Evolutionary conservation across 2,329 filamentous ascomycete species (phyloP).

Genomic region (Dothistroma pini): DNA sequence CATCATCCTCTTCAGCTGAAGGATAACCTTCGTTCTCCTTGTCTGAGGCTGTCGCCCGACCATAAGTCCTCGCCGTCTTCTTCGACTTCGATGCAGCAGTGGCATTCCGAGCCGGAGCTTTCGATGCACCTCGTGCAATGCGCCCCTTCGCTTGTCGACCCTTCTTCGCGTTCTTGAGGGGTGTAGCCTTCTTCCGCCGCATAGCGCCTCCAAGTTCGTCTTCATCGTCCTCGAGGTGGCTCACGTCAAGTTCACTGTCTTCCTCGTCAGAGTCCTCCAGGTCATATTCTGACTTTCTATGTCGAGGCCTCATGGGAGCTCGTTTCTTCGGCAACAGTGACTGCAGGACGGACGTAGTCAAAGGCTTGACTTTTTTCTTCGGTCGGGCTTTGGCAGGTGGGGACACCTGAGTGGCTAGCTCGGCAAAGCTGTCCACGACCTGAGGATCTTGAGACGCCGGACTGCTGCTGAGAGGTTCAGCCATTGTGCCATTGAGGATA

Average conservation of each 20-base stretch:
- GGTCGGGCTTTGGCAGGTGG: slow-evolving; percentile 22
- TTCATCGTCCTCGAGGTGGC: slow-evolving; percentile 37
- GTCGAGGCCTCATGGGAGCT: slow-evolving; percentile 23
- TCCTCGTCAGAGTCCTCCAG: slow-evolving; percentile 37
- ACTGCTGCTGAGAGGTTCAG: slow-evolving; percentile 45
- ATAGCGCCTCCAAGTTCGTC: slow-evolving; percentile 38
- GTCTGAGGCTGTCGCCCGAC: slow-evolving; percentile 38
- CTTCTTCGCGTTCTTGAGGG: slow-evolving; percentile 20
- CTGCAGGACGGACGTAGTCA: slow-evolving; percentile 45
- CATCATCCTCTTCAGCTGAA: slow-evolving; percentile 27
- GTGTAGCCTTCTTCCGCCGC: slow-evolving; percentile 22
- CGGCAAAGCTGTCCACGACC: slow-evolving; percentile 13
- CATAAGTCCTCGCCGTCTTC: slow-evolving; percentile 26
- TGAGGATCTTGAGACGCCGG: slow-evolving; percentile 10
- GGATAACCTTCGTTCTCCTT: slow-evolving; percentile 40
- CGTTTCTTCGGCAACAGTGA: slow-evolving; percentile 43
- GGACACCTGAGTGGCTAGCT: slow-evolving; percentile 27
- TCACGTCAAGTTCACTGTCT: slow-evolving; percentile 20
- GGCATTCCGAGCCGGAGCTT: slow-evolving; percentile 11
- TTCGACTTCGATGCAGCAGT: slow-evolving; percentile 13
- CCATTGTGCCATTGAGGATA: slow-evolving; percentile 41
- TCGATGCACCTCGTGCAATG: slow-evolving; percentile 11
- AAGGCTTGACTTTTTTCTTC: slow-evolving; percentile 28
- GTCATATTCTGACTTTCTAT: slow-evolving; percentile 38
- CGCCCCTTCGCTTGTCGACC: slow-evolving; percentile 11